Percentiles rank a stretch among this genome's conserved stretches.
Evolutionary conservation across 768 basidiomycete species (phyloP).

Genomic region (Mycena venus): DNA sequence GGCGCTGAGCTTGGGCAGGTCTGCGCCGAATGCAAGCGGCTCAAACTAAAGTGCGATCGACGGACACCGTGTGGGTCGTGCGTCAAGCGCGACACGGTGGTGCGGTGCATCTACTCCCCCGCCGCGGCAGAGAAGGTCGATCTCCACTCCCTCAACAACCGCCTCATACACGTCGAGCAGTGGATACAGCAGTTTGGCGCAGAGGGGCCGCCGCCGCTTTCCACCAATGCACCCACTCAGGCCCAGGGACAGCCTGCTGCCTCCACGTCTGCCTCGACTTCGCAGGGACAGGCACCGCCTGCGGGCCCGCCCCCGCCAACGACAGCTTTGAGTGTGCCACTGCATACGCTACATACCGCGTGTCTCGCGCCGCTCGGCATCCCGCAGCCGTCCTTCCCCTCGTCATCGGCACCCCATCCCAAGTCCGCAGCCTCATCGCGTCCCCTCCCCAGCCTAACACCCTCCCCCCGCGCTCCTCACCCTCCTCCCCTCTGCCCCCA

Average conservation of each 20-base stretch:
- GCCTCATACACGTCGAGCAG: slow-evolving; percentile 76
- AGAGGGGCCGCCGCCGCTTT: too few species aligned
- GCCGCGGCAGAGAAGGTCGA: slow-evolving; percentile 92
- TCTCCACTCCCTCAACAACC: slow-evolving; percentile 86
- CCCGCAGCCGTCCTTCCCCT: neutral
- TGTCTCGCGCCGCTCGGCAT: slow-evolving; percentile 18
- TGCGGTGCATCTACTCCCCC: slow-evolving; percentile 81
- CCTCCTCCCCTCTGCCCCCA: slow-evolving; percentile 19
- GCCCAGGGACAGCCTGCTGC: too few species aligned
- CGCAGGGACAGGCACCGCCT: slow-evolving; percentile 6
- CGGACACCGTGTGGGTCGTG: slow-evolving; percentile 84
- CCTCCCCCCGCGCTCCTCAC: slow-evolving; percentile 11
- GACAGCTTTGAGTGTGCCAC: slow-evolving; percentile 14
- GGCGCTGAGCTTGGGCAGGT: neutral
- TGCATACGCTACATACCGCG: slow-evolving; percentile 5
- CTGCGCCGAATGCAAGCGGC: slow-evolving; percentile 79
- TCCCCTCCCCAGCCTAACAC: neutral
- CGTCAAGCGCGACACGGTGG: slow-evolving; percentile 81
- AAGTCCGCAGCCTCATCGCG: too few species aligned
- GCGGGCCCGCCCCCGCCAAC: slow-evolving; percentile 2
- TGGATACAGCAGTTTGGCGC: slow-evolving; percentile 56
- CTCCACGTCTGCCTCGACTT: neutral
- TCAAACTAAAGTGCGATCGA: slow-evolving; percentile 89
- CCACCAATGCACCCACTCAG: too few species aligned
- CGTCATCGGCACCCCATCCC: neutral